Evolutionary conservation across 2,329 filamentous ascomycete genomes (phyloP), one percentile per base, ranked within the genome.

Genomic region (Cercospora sp.): DNA sequence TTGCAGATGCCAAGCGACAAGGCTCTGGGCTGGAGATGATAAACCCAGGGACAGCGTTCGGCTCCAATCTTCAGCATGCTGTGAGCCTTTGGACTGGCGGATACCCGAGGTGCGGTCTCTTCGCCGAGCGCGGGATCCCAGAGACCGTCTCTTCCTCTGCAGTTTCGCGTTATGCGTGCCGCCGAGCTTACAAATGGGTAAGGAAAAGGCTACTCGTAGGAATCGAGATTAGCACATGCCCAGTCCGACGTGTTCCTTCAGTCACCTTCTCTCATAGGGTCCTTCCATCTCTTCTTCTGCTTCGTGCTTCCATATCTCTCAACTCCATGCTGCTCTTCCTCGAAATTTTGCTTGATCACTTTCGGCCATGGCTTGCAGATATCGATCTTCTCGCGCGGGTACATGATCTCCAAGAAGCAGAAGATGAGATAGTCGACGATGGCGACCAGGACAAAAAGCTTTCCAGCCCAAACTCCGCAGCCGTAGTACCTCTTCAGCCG

Each of bases 381-480:
- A 75, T 99, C 95, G 71, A 99, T 98, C 51, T 89, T 87, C 42
- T 91, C 89, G 67, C 94, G 85, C 0, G 95, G 95, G 70, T 91
- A 94, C 82, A 89, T 91, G 80, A 96, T 88, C 79, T 99, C 95
- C 63, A 97, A 84, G 60, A 97, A 88, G 59, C 97, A 84, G 75
- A 93, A 97, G 63, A 99, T 86, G 60, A 99, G 81, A 75, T 97
- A 99, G 80, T 99, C 95, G 62, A 99, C 90, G 66, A 98, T 89
- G 10, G 94, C 94, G 72, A 94, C 97, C 1, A 99, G 84, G 75
- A 95, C 97, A 76, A 99, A 99, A 8, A 99, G 84, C 81, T 99
- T 99, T 40, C 95, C 95, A 0, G 95, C 95, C 95, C 95, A 99
- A 60, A 98, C 94, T 36, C 95, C 95, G 77, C 96, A 99, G 8